These are phyloP conservation scores for Hypoxylon sp. DNA, from an alignment of 2,329 filamentous ascomycete genomes.

Conservation along the genomic window DNA sequence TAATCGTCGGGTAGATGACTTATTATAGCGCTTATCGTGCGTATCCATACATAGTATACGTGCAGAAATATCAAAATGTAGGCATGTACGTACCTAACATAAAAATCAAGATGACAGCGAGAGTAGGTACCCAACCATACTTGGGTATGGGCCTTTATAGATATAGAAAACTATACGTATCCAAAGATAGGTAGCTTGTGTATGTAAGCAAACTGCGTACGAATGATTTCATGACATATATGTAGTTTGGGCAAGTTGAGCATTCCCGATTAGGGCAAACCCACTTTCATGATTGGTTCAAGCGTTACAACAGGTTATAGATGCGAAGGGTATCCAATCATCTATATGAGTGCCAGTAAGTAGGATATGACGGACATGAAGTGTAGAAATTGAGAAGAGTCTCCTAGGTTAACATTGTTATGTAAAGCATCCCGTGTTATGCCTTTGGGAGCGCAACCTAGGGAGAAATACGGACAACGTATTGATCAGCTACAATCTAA, in stretches of 20 bases:
- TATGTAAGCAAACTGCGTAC: constrained; percentile 5
- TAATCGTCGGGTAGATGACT: background rate
- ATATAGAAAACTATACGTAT: background rate
- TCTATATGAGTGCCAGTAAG: too few relatives aligned
- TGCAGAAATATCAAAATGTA: background rate
- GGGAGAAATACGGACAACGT: too few relatives aligned
- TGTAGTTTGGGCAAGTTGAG: background rate
- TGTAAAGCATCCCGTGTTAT: too few relatives aligned
- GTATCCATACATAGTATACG: too few relatives aligned
- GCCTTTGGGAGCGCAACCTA: too few relatives aligned
- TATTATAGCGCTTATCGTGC: too few relatives aligned
- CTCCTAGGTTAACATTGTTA: background rate
- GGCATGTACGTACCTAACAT: background rate
- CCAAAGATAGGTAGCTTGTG: background rate
- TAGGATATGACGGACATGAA: background rate
- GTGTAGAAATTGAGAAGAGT: background rate
- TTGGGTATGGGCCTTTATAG: background rate
- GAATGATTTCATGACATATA: background rate
- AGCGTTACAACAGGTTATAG: background rate
- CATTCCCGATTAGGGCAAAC: constrained; percentile 26
- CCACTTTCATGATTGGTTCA: constrained; percentile 27
- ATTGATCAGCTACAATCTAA: too few relatives aligned
- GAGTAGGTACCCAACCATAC: background rate
- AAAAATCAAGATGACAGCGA: background rate
- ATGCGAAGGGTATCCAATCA: background rate